These are phyloP conservation scores for Fusarium pseudocircinatum DNA, from an alignment of 2,329 filamentous ascomycete genomes.

Conservation along the genomic window DNA sequence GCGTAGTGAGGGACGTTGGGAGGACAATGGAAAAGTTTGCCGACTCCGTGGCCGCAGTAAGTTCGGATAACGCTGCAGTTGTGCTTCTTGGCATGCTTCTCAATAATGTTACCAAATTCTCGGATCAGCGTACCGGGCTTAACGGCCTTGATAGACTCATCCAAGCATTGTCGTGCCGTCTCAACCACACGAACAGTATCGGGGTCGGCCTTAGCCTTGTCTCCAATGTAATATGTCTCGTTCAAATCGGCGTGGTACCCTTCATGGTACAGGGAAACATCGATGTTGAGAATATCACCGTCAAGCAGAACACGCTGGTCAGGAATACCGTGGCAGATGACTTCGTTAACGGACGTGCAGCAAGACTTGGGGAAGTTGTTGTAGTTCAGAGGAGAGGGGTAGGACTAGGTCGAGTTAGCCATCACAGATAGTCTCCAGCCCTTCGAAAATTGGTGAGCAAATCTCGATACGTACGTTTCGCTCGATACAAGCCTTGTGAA, in stretches of 20 bases:
- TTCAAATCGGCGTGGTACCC: conserved; percentile 97
- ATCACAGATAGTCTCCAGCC: not conserved
- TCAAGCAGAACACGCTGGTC: conserved; percentile 88
- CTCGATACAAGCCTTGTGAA: conserved; percentile 94
- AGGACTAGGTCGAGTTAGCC: conserved; percentile 68
- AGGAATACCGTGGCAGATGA: conserved; percentile 98
- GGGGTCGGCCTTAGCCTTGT: conserved; percentile 83
- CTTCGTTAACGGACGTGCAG: conserved; percentile 95
- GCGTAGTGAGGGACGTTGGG: conserved; percentile 97
- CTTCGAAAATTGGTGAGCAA: not conserved
- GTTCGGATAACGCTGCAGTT: conserved; percentile 93
- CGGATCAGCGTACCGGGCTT: conserved; percentile 94
- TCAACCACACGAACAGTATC: conserved; percentile 93
- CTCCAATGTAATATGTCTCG: conserved; percentile 98
- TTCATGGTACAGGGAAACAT: conserved; percentile 92
- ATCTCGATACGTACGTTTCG: conserved; percentile 73
- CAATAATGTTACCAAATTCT: conserved; percentile 93
- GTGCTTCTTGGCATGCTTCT: conserved; percentile 88
- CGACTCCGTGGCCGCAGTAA: conserved; percentile 96
- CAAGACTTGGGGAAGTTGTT: conserved; percentile 97
- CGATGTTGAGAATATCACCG: conserved; percentile 97
- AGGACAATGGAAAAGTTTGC: conserved; percentile 90
- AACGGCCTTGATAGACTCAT: conserved; percentile 89
- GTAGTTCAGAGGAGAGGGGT: conserved; percentile 95
- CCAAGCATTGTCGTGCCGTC: conserved; percentile 85